Base-by-base conservation (phyloP, 1,284 basidiomycete genomes). In the Tilletia caries region DNA sequence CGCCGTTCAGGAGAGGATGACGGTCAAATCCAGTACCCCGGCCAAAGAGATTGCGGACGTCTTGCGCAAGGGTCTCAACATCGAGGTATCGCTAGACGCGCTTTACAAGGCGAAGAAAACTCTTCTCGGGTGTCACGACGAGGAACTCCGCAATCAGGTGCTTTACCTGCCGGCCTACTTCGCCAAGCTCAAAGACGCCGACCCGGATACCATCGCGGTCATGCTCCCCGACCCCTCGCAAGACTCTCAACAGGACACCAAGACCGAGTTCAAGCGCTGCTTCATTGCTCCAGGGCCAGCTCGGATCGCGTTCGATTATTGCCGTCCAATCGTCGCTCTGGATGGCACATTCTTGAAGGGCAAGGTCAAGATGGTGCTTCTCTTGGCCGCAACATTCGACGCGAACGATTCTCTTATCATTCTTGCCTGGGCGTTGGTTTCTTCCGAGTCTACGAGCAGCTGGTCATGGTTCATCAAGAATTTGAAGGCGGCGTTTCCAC, bases 391-490 rank as follows among this genome's bases (percentile, higher is more conserved):
- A 8, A 33, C 15, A 18, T 60, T 60, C 54, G 54, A 60, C 54
- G 23, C 20, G n/a, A 60, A 60, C 25, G 32, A 60, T 25, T 25
- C 25, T 29, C 27, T 60, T 6, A 27, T 32, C 29, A 60, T 60
- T n/a, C 54, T 60, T 10, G 54, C 54, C 5, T 60, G 54, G 54
- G 54, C 25, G 15, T 18, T 60, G 25, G 54, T 60, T 25, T n/a
- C 8, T 41, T 41, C 37, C 10, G 37, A 41, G 37, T 41, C 37
- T 6, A 50, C 48, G 20, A 25, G 20, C 48, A 18, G 12, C 18
- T 50, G 48, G 48, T n/a, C 48, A 18, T 50, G 48, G 48, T 50
- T 50, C 48, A 50, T 50, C 20, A n/a, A 50, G 48, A 8, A 50
- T n/a, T n/a, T 50, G 13, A n/a, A n/a, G 48, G 48, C 20, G 8